A percentile compares a stretch with the other conserved stretches of the same genome.
phyloP scores from a whole-genome alignment of 2,329 filamentous ascomycete genomes.

The Stylonectria norvegica region DNA sequence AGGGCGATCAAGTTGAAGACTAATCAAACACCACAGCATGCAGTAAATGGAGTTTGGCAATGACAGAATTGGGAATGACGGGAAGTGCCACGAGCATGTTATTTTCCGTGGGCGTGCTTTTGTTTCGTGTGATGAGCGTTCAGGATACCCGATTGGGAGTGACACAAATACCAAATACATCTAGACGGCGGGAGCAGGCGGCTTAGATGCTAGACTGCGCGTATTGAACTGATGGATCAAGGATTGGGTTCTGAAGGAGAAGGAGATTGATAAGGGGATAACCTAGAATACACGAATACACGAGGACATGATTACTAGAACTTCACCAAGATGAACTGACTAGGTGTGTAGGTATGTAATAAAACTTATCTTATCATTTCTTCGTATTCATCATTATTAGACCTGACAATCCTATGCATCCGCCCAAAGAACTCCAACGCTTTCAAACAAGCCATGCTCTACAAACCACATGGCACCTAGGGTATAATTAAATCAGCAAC shows the following conservation, averaged over 20 bases:
- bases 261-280: no score
- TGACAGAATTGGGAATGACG: no score
- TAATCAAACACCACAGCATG: no score
- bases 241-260: no score
- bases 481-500: slow-evolving; percentile 19
- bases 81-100: no score
- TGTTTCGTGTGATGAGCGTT: slow-evolving; percentile 6
- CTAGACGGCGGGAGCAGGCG: slow-evolving; percentile 12
- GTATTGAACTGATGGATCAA: no score
- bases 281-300: slow-evolving; percentile 9
- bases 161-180: no score
- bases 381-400: slow-evolving; percentile 12
- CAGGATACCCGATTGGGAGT: slow-evolving; percentile 15
- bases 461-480: slow-evolving; percentile 14
- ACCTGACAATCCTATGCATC: slow-evolving; percentile 5
- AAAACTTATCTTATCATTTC: slow-evolving; percentile 10
- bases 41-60: no score
- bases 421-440: slow-evolving; percentile 7
- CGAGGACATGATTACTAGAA: neutral
- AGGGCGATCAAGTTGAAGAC: no score
- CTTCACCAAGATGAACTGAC: neutral
- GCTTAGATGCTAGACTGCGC: slow-evolving; percentile 17
- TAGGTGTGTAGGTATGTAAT: neutral
- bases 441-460: slow-evolving; percentile 13
- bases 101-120: slow-evolving; percentile 10